phyloP scores from a whole-genome alignment of 345 rosid genomes.

The Populus pruinosa region DNA sequence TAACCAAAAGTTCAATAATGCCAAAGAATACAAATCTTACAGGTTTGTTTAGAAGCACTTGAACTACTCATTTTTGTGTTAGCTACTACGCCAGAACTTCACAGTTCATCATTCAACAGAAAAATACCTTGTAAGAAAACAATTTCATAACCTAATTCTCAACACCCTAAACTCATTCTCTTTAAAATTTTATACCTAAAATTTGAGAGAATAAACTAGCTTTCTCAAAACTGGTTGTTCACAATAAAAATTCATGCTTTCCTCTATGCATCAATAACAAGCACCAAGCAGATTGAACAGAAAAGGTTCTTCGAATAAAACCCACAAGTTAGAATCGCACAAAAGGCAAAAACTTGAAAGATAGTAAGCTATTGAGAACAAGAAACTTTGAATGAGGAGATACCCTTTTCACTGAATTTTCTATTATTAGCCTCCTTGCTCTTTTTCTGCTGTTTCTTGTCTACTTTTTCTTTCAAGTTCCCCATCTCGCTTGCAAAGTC shows the following conservation, averaged over 20 bases:
- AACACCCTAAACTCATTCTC: neutral
- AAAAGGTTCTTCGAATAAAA: neutral
- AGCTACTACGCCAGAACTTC: neutral
- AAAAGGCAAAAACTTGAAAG: neutral
- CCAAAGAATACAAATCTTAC: neutral
- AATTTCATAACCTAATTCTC: neutral
- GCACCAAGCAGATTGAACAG: neutral
- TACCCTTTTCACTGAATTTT: slow-evolving; percentile 6
- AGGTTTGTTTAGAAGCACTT: neutral
- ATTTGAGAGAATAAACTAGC: neutral
- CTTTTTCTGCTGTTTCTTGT: neutral
- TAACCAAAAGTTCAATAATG: neutral
- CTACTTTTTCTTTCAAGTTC: slow-evolving; percentile 6
- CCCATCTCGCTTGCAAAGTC: neutral
- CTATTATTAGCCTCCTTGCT: neutral
- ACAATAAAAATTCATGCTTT: neutral
- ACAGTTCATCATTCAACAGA: neutral
- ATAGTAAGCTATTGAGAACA: neutral
- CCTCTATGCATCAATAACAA: neutral
- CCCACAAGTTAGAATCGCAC: neutral
- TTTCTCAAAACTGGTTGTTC: neutral
- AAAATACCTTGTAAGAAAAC: neutral
- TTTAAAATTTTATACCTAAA: neutral
- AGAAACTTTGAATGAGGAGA: neutral
- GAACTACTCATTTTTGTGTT: neutral